phyloP scores from a whole-genome alignment of 352 stramenopile species.

The Phytophthora palmivora region DNA sequence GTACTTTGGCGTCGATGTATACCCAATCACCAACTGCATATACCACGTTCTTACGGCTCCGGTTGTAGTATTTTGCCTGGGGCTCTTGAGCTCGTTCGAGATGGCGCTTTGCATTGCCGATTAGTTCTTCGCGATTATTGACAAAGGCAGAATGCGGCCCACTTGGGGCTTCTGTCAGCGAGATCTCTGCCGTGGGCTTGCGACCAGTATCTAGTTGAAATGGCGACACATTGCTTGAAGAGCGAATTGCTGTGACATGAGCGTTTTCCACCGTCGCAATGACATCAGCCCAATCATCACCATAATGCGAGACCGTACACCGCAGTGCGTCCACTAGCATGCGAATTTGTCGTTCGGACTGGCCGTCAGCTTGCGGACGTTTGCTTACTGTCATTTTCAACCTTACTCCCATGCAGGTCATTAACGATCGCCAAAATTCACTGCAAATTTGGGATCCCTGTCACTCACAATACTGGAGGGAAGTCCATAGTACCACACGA shows the following conservation, averaged over 20 bases:
- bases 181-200: too few relatives aligned
- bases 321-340: slow-evolving; percentile 7
- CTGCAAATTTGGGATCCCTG: slow-evolving; percentile 3
- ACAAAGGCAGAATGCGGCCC: too few relatives aligned
- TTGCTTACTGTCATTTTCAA: slow-evolving; percentile 6
- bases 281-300: neutral
- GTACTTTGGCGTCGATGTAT: too few relatives aligned
- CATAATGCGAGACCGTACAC: slow-evolving; percentile 3
- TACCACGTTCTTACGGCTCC: too few relatives aligned
- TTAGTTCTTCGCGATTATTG: too few relatives aligned
- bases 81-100: too few relatives aligned
- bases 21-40: too few relatives aligned
- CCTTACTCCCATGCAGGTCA: neutral
- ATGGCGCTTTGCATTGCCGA: too few relatives aligned
- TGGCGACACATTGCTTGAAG: neutral
- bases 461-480: neutral
- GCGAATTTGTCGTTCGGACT: slow-evolving; percentile 4
- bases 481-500: neutral
- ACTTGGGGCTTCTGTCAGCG: too few relatives aligned
- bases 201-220: slow-evolving; percentile 7
- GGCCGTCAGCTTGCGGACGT: slow-evolving; percentile 4
- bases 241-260: neutral
- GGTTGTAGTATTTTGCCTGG: too few relatives aligned
- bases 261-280: slow-evolving; percentile 2
- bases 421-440: neutral